A percentile compares a stretch with the other conserved stretches of the same genome.
Conservation (phyloP, 192 early-diverging fungal genomes). For the Entomortierella chlamydospora region DNA sequence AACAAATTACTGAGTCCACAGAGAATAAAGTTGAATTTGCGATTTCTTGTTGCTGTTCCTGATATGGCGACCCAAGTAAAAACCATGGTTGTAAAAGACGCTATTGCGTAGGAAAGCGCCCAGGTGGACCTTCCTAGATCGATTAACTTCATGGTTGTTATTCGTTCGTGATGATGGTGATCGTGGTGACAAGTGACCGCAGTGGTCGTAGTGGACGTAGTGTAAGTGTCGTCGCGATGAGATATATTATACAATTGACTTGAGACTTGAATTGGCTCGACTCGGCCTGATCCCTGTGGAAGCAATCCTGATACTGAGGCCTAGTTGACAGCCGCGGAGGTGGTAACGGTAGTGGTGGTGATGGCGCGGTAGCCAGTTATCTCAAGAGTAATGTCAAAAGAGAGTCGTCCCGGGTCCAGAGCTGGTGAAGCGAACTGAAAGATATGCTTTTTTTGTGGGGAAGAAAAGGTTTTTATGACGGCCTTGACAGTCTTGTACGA, state of each 20-base stretch:
- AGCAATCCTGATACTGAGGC: no score
- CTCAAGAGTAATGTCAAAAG: no score
- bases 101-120: constrained; percentile 39
- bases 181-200: neutral
- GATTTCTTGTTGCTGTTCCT: constrained; percentile 25
- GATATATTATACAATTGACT: no score
- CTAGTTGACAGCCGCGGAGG: no score
- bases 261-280: no score
- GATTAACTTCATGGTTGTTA: constrained; percentile 8
- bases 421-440: neutral
- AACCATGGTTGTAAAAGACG: constrained; percentile 30
- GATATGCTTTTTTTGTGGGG: constrained; percentile 15
- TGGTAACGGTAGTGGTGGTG: no score
- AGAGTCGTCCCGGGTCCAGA: no score
- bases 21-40: constrained; percentile 30
- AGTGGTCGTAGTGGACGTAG: no score
- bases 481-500: constrained; percentile 5
- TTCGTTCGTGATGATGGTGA: neutral
- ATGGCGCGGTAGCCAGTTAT: no score
- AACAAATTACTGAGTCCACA: constrained; percentile 36
- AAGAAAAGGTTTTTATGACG: constrained; percentile 11
- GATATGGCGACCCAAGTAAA: constrained; percentile 43
- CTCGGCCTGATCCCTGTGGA: no score
- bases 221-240: no score
- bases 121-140: constrained; percentile 41